These are phyloP conservation scores for Lactarius pseudohatsudake DNA, from an alignment of 768 basidiomycete species.

Conservation along the genomic window DNA sequence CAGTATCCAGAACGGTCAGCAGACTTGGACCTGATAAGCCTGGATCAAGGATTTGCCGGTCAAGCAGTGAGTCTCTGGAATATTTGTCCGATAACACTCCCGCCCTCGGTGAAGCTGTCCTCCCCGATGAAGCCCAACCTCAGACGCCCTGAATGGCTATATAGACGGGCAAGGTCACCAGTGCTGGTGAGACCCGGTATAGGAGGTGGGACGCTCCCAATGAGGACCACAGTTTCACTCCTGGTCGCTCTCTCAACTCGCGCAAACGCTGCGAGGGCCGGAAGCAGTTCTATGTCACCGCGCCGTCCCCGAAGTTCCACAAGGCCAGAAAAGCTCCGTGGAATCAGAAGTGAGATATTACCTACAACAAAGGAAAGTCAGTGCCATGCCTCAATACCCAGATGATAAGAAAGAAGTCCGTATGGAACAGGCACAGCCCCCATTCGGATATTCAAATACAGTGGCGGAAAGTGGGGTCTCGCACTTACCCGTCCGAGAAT, in stretches of 20 bases:
- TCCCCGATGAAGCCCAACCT: slow-evolving; percentile 26
- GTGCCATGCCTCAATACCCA: slow-evolving; percentile 8
- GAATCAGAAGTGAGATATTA: slow-evolving; percentile 26
- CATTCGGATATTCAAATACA: slow-evolving; percentile 20
- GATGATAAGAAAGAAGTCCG: slow-evolving; percentile 15
- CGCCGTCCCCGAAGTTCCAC: slow-evolving; percentile 22
- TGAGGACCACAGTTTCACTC: slow-evolving; percentile 18
- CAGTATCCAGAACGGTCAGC: slow-evolving; percentile 15
- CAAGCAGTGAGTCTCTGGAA: slow-evolving; percentile 13
- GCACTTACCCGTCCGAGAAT: slow-evolving; percentile 23
- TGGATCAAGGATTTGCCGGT: slow-evolving; percentile 14
- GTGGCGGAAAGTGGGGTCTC: not conserved
- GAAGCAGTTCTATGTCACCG: slow-evolving; percentile 21
- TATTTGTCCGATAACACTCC: slow-evolving; percentile 8
- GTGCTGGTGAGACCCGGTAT: not conserved
- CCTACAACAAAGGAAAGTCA: slow-evolving; percentile 25
- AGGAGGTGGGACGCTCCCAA: slow-evolving; percentile 16
- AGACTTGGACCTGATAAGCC: slow-evolving; percentile 4
- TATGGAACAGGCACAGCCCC: not conserved
- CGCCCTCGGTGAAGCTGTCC: slow-evolving; percentile 23
- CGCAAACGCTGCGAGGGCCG: slow-evolving; percentile 17
- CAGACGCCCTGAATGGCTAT: slow-evolving; percentile 13
- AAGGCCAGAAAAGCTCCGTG: slow-evolving; percentile 25
- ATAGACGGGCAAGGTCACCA: slow-evolving; percentile 22
- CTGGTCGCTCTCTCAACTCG: slow-evolving; percentile 10